Base-by-base conservation (phyloP, 176 grass and related monocot species). In the Oryza australiensis region DNA sequence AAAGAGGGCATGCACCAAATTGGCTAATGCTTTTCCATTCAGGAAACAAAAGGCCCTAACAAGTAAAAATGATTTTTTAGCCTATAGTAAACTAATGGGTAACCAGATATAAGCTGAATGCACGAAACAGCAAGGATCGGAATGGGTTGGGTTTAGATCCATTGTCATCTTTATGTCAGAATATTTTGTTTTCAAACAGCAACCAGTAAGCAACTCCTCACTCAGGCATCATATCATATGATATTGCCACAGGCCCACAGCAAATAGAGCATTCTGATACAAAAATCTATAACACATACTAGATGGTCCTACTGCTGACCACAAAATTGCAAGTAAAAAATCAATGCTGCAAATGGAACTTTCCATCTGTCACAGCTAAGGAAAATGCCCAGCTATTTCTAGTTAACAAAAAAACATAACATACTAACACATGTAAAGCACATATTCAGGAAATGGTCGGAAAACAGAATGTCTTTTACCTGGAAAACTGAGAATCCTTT, bases 401-500 rank as follows among this genome's bases (percentile, higher is more conserved):
- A 68, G 63, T 84, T 74, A 12, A 42, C 34, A 38, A 59, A 63
- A 63, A 62, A 37, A 38, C 35, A 32, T 27, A 57, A 64, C n/a
- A 29, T 26, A 80, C 75, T 57, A 68, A 79, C 29, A 28, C 70
- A 84, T 89, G 69, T 62, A 37, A 83, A 83, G 23, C 13, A 66
- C 66, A 80, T 46, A 70, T 48, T 70, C 82, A 80, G 49, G 37
- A 43, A 49, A 60, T 68, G 34, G 53, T 14, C 28, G 0, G 3
- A 34, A 76, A 68, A 88, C 33, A 69, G 38, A 80, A 41, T 69
- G 77, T 6, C 60, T 68, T 37, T 80, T 98, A 98, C 96, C 96
- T 98, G 43, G 75, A 90, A 93, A 95, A 98, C 3, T 74, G 86
- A 66, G 86, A 84, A 86, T 79, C 86, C 28, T 85, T 89, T 85